A percentile compares a stretch with the other conserved stretches of the same genome.
Evolutionary conservation across 129 eudicot species (phyloP).

Genomic region (Flaveria ramosissima): DNA sequence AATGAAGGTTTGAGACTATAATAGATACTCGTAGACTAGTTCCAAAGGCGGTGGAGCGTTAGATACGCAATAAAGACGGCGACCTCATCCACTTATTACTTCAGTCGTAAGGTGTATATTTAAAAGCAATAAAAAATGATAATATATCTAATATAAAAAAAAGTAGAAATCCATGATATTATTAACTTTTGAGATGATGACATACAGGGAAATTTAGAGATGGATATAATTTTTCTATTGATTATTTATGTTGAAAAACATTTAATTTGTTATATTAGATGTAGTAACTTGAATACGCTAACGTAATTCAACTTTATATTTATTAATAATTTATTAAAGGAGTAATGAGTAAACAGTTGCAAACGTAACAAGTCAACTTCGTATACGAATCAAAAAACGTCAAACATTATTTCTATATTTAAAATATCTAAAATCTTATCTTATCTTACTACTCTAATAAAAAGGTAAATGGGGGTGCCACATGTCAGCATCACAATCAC

Average conservation of each 20-base stretch:
- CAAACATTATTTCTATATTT: not conserved
- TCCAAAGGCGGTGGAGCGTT: conserved; percentile 64
- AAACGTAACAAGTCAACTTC: not conserved
- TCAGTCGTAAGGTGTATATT: not conserved
- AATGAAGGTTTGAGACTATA: not conserved
- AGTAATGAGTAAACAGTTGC: not conserved
- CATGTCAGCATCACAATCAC: no score
- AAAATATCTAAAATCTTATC: no score
- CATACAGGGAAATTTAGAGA: no score
- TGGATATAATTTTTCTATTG: no score
- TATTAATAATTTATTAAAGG: not conserved
- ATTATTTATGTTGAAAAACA: no score
- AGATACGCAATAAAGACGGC: conserved; percentile 36
- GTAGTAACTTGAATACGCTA: not conserved
- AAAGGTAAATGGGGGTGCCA: no score
- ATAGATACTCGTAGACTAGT: conserved; percentile 25
- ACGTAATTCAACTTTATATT: not conserved
- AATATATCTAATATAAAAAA: not conserved
- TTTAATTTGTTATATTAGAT: not conserved
- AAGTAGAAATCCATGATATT: not conserved
- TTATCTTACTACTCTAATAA: no score
- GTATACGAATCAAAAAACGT: not conserved
- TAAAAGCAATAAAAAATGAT: not conserved
- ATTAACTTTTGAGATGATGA: not conserved
- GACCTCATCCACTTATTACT: conserved; percentile 23